phyloP scores from a whole-genome alignment of 1,139 yeast genomes.

The Candida glucosophila region DNA sequence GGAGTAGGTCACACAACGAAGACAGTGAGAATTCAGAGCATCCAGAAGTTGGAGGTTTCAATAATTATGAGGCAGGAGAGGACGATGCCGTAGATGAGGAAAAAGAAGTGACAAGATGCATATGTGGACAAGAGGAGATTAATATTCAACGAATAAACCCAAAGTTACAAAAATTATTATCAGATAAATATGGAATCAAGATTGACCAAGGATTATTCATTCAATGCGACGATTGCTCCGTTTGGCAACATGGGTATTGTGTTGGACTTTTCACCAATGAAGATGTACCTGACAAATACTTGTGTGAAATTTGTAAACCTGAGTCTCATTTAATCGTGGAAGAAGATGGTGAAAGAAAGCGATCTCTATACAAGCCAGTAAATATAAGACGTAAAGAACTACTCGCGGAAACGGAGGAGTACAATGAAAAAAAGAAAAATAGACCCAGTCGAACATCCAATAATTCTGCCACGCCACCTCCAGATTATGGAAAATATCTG shows the following conservation, averaged over 20 bases:
- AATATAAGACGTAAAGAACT: conserved; percentile 40
- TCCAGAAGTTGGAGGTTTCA: conserved; percentile 13
- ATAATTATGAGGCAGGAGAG: conserved; percentile 16
- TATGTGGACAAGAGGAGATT: conserved; percentile 74
- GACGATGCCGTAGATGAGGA: conserved; percentile 33
- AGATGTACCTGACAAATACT: conserved; percentile 82
- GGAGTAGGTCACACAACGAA: too few relatives aligned
- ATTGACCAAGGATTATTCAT: conserved; percentile 74
- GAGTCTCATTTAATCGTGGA: conserved; percentile 55
- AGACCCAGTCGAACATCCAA: conserved; percentile 9
- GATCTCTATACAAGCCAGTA: conserved; percentile 43
- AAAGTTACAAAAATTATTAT: conserved; percentile 38
- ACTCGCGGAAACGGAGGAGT: conserved; percentile 14
- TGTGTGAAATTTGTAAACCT: conserved; percentile 88
- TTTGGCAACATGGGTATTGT: conserved; percentile 97
- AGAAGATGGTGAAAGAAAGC: conserved; percentile 20
- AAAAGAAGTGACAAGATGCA: conserved; percentile 80
- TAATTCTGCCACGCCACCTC: conserved; percentile 4
- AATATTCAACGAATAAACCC: conserved; percentile 25
- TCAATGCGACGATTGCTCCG: conserved; percentile 87
- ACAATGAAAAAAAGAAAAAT: conserved; percentile 7
- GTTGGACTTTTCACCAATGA: conserved; percentile 71
- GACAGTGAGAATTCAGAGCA: conserved; percentile 6
- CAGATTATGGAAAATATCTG: conserved; percentile 10
- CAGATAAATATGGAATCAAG: conserved; percentile 48